Conservation (phyloP, 2,329 filamentous ascomycete genomes). For the Neophaeococcomyces mojaviensis region DNA sequence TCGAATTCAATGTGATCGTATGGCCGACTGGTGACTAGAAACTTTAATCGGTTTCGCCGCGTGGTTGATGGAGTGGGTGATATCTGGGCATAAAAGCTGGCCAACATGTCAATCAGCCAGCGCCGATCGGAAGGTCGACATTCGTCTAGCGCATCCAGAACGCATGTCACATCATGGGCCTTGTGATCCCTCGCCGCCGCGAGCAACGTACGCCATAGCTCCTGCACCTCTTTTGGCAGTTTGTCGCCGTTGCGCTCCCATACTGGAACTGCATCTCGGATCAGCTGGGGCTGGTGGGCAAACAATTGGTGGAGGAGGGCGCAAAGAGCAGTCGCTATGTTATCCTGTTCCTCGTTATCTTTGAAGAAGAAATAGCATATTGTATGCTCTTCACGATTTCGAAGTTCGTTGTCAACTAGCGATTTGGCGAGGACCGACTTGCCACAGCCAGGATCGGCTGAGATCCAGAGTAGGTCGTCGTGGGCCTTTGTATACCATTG, state of each 20-base stretch:
- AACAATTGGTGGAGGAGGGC: slow-evolving; percentile 34
- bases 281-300: slow-evolving; percentile 20
- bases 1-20: slow-evolving; percentile 22
- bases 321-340: slow-evolving; percentile 26
- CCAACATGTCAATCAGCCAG: slow-evolving; percentile 10
- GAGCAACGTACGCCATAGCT: slow-evolving; percentile 12
- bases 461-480: slow-evolving; percentile 32
- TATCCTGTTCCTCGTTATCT: slow-evolving; percentile 30
- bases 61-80: not conserved
- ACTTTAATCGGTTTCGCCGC: slow-evolving; percentile 20
- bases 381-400: slow-evolving; percentile 10
- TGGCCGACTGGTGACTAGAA: slow-evolving; percentile 27
- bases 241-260: slow-evolving; percentile 11
- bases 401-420: slow-evolving; percentile 28
- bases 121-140: slow-evolving; percentile 7
- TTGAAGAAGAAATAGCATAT: slow-evolving; percentile 34
- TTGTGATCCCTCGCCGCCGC: not conserved
- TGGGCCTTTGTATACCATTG: slow-evolving; percentile 21
- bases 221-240: not conserved
- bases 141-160: slow-evolving; percentile 18
- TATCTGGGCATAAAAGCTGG: slow-evolving; percentile 1
- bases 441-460: slow-evolving; percentile 35
- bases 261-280: slow-evolving; percentile 14
- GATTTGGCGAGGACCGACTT: slow-evolving; percentile 34
- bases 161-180: slow-evolving; percentile 10